A percentile compares a stretch with the other conserved stretches of the same genome.
phyloP scores from a whole-genome alignment of 352 stramenopile genomes.

The Phytophthora constricta region DNA sequence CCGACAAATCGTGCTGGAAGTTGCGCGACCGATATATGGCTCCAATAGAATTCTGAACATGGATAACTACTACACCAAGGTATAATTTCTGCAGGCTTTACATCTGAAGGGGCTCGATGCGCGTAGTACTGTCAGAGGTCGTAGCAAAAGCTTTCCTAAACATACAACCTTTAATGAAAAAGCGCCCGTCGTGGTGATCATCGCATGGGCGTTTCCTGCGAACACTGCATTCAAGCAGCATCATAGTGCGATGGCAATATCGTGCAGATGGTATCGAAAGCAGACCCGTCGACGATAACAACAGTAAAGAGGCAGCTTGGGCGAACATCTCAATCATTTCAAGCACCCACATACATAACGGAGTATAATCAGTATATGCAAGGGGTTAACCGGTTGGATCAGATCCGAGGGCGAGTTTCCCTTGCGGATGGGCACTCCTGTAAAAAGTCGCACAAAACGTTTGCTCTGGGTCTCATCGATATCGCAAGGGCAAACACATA shows the following conservation, averaged over 20 bases:
- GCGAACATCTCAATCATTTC: neutral
- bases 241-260: neutral
- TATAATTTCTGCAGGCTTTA: neutral
- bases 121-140: neutral
- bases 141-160: neutral
- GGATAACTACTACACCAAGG: neutral
- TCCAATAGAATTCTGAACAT: neutral
- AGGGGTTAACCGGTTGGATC: conserved; percentile 14
- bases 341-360: neutral
- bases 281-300: neutral
- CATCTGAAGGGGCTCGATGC: neutral
- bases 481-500: conserved; percentile 8
- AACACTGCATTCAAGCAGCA: neutral
- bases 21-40: neutral
- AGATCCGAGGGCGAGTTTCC: conserved; percentile 15
- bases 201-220: neutral
- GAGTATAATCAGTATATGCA: conserved; percentile 1
- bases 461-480: conserved; percentile 15
- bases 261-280: neutral
- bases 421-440: conserved; percentile 9
- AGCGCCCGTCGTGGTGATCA: neutral
- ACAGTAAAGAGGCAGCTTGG: neutral
- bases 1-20: neutral
- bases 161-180: neutral
- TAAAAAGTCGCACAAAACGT: conserved; percentile 23